phyloP scores from a whole-genome alignment of 805 yeast species.

The Myxozyma monticola region DNA sequence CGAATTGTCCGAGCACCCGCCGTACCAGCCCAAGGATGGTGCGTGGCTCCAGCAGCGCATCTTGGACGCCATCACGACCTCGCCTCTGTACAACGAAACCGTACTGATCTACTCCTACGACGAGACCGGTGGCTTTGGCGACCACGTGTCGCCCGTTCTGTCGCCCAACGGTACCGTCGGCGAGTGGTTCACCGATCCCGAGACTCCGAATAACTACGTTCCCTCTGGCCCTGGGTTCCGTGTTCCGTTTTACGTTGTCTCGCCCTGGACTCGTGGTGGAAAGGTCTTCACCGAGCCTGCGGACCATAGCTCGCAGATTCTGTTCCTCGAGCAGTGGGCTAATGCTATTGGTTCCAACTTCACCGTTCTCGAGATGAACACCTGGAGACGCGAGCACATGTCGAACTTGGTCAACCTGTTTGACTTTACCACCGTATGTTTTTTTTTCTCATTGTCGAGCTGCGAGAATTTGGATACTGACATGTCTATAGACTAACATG shows the following conservation, averaged over 20 bases:
- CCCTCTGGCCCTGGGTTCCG: conserved; percentile 35
- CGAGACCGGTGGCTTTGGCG: conserved; percentile 35
- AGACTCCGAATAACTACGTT: conserved; percentile 11
- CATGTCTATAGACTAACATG: conserved; percentile 17
- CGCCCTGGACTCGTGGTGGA: conserved; percentile 34
- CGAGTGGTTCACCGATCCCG: conserved; percentile 32
- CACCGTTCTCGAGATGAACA: conserved; percentile 14
- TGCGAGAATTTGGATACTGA: background rate
- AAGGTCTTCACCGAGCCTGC: conserved; percentile 30
- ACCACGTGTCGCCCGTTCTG: conserved; percentile 32
- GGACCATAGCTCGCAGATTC: conserved; percentile 32
- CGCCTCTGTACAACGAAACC: conserved; percentile 28
- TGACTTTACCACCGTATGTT: conserved; percentile 25
- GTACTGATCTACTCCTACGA: conserved; percentile 33
- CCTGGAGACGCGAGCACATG: conserved; percentile 34
- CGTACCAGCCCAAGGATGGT: conserved; percentile 30
- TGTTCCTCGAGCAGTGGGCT: conserved; percentile 32
- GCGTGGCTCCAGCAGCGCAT: conserved; percentile 32
- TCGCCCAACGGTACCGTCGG: conserved; percentile 32
- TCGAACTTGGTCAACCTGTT: conserved; percentile 29
- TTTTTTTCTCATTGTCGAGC: background rate
- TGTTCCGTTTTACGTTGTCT: conserved; percentile 31
- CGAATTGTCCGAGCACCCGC: conserved; percentile 34
- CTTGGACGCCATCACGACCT: conserved; percentile 27
- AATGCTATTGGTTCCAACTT: conserved; percentile 25